Evolutionary conservation across 1,139 yeast species (phyloP).

Genomic region (Yamadazyma trypodendri): DNA sequence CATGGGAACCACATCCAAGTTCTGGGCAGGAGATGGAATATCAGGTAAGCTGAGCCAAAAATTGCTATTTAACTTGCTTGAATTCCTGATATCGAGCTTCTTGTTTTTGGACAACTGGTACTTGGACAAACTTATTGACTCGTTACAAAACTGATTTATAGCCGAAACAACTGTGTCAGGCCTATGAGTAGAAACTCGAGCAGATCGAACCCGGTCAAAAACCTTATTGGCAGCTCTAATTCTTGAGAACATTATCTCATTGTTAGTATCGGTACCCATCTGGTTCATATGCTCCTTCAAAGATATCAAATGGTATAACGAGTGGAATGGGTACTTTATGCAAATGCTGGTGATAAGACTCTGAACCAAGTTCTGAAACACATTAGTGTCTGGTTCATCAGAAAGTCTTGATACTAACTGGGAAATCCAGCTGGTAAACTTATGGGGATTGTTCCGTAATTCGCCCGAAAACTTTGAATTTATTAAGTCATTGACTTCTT

Average conservation of each 20-base stretch:
- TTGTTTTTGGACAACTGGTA: conserved; percentile 38
- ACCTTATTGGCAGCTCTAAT: conserved; percentile 31
- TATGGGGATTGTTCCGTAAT: conserved; percentile 49
- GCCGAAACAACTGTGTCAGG: conserved; percentile 8
- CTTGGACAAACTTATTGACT: conserved; percentile 52
- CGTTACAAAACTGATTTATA: conserved; percentile 50
- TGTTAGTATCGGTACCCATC: conserved; percentile 23
- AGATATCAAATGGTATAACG: conserved; percentile 66
- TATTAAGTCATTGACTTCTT: conserved; percentile 35
- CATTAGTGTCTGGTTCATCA: conserved; percentile 34
- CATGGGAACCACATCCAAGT: conserved; percentile 36
- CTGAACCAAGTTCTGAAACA: conserved; percentile 58
- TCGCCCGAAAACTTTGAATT: conserved; percentile 25
- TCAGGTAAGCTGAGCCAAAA: conserved; percentile 56
- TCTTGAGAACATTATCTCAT: conserved; percentile 43
- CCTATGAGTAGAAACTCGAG: not conserved
- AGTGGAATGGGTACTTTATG: conserved; percentile 71
- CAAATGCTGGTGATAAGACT: conserved; percentile 52
- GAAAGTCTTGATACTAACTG: conserved; percentile 77
- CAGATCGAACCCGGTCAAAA: conserved; percentile 1
- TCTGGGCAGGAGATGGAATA: conserved; percentile 71
- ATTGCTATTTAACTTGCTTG: conserved; percentile 42
- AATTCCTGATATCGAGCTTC: conserved; percentile 33
- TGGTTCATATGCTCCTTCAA: conserved; percentile 45
- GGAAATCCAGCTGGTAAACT: conserved; percentile 76